Evolutionary conservation across 495 filamentous ascomycete species (phyloP).

Genomic region (Penicillium crystallinum): DNA sequence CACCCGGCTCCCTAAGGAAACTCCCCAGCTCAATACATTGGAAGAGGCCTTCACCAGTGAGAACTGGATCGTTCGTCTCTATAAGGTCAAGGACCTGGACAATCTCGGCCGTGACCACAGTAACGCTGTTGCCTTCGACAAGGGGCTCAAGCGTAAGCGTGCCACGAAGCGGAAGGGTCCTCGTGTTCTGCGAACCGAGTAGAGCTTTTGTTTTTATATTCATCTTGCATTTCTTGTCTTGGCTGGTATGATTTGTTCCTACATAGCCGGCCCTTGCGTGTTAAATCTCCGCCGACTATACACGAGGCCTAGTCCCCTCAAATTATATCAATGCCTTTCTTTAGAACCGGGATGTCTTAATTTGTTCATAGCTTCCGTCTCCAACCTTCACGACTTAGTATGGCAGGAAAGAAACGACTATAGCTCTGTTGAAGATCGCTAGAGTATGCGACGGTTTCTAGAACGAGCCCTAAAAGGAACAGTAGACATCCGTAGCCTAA

Average conservation of each 20-base stretch:
- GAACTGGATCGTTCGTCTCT: constrained; percentile 99
- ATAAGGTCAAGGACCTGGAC: constrained; percentile 98
- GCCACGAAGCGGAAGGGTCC: constrained; percentile 71
- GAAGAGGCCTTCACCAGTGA: constrained; percentile 98
- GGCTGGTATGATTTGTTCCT: constrained; percentile 4
- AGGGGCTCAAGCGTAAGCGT: constrained; percentile 93
- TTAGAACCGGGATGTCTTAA: background rate
- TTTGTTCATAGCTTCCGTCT: background rate
- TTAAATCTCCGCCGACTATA: constrained; percentile 6
- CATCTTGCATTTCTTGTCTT: constrained; percentile 6
- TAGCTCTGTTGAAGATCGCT: background rate
- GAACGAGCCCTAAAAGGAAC: no score
- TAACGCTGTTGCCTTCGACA: constrained; percentile 80
- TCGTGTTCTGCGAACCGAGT: constrained; percentile 79
- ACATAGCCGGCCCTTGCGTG: constrained; percentile 13
- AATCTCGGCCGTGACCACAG: constrained; percentile 89
- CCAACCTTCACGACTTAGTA: no score
- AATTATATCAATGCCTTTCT: background rate
- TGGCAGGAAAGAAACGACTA: no score
- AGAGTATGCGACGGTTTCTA: background rate
- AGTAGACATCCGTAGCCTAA: background rate
- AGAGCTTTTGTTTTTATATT: constrained; percentile 21
- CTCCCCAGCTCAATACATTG: constrained; percentile 78
- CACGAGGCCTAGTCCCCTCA: background rate
- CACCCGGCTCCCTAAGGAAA: constrained; percentile 72